Base-by-base conservation (phyloP, 2,329 filamentous ascomycete species). In the Fusarium buharicum region DNA sequence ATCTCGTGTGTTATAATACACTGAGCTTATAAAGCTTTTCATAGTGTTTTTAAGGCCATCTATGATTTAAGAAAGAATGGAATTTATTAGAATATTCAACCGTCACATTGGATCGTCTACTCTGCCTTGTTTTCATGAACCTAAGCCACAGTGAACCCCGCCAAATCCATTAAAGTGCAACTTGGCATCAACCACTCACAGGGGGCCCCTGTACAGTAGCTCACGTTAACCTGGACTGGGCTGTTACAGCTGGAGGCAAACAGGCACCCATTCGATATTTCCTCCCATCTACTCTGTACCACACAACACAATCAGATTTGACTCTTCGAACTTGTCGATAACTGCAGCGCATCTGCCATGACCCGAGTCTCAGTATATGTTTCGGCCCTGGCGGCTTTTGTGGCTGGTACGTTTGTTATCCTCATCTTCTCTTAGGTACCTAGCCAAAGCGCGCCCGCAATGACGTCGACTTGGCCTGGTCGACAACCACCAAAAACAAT, bases 351-450 rank as follows among this genome's bases (percentile, higher is more conserved):
- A 43, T 49, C 53, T 51, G 67, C 52, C 54, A 82, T 82, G 80
- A 81, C 79, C 33, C 76, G 79, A 45, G 73, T 74, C 37, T 74
- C 72, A 28, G 77, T 82, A 33, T 82, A 82, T 62, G 72, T 71
- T 54, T 69, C 75, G 43, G 79, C 76, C 57, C 67, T 81, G 58
- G 73, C 77, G 70, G 79, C 75, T 54, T 76, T 80, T 70, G 68
- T 74, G 48, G 78, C 74, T 46, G 77, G 80, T 82, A 74, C 63
- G 79, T 78, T 50, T 24, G 12, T 22, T 28, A 28, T 50, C 41
- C 20, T 41, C 20, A 46, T 44, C n/a, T 50, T 28, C 54, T 38
- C 41, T 52, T 52, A 50, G n/a, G n/a, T n/a, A n/a, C n/a, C n/a
- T 24, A 22, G 22, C 6, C 22, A 24, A 6, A 24, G 39, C 53